phyloP scores from a whole-genome alignment of 2,329 filamentous ascomycete species.

The Colletotrichum sp. region DNA sequence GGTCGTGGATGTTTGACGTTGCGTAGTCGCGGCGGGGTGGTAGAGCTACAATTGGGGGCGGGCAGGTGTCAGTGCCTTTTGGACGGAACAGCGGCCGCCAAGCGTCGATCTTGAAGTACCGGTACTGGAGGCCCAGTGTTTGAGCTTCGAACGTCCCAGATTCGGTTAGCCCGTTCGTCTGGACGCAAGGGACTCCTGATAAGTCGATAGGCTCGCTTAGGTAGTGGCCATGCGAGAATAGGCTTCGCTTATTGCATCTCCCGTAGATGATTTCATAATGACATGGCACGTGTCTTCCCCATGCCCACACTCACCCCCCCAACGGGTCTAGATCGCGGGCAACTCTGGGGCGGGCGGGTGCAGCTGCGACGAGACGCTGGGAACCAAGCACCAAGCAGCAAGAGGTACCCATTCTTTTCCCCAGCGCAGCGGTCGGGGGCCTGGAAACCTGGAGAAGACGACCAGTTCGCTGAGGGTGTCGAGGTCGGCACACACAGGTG shows the following conservation, averaged over 20 bases:
- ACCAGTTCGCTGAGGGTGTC: constrained; percentile 2
- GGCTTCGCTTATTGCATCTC: background rate
- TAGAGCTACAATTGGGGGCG: constrained; percentile 9
- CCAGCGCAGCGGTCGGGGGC: background rate
- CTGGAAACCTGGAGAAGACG: background rate
- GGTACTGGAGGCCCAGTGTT: background rate
- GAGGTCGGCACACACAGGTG: background rate
- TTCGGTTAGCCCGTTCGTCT: background rate
- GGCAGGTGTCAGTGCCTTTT: background rate
- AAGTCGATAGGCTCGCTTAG: background rate
- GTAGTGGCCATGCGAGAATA: background rate
- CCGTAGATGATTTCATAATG: constrained; percentile 3
- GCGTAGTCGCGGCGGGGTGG: constrained; percentile 19
- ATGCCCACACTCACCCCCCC: background rate
- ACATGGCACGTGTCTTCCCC: constrained; percentile 10
- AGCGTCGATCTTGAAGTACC: constrained; percentile 8
- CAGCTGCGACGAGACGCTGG: background rate
- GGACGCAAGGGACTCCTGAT: background rate
- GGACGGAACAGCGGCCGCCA: background rate
- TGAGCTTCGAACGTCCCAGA: background rate
- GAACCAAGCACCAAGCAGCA: background rate
- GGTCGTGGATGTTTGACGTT: constrained; percentile 5
- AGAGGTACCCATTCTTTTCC: background rate
- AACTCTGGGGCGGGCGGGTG: background rate
- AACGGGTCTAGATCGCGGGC: constrained; percentile 3